Base-by-base conservation (phyloP, 1,284 basidiomycete species). In the Stygiomarasmius scandens region DNA sequence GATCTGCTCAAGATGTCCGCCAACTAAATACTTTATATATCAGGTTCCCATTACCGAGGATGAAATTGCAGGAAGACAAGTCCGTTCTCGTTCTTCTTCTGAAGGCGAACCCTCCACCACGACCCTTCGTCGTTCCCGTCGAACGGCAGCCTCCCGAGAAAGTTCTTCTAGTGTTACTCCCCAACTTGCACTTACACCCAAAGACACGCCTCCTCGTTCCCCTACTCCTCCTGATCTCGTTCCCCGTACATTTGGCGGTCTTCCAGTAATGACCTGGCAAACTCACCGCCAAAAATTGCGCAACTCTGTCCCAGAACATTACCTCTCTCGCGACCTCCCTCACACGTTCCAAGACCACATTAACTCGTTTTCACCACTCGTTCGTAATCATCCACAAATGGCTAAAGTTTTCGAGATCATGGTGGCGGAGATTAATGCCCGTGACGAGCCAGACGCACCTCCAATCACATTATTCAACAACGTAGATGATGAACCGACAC, bases 391-490 rank as follows among this genome's bases (percentile, higher is more conserved):
- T 1, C 67, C 66, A 0, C 64, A 69, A 14, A 74, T 78, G 59
- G 75, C 79, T 22, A 60, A 68, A 1, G 71, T 89, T 0, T 85
- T 89, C 53, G 78, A 85, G 63, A 75, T 79, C 1, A 78, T 78
- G 58, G 87, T 90, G 5, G 67, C 71, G 6, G 78, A 84, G 58
- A 82, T 80, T 50, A 84, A 84, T 0, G 73, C 74, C 19, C 67
- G 72, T 1, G 86, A 90, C 61, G 90, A 92, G 64, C 86, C 83
- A 0, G 67, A 79, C 46, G 86, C 88, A 0, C 90, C 89, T 0
- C 71, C 72, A 2, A 89, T 95, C 61, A 70, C 73, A 16, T 78
- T 95, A 12, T 71, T 81, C 58, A 92, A 93, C 63, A 67, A 79
- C 0, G 73, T 90, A 20, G 89, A 91, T 58, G 70, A 77, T 6